Evolutionary conservation across 495 filamentous ascomycete genomes (phyloP), one percentile per base, ranked within the genome.

Genomic region (Haplographium delicatum): DNA sequence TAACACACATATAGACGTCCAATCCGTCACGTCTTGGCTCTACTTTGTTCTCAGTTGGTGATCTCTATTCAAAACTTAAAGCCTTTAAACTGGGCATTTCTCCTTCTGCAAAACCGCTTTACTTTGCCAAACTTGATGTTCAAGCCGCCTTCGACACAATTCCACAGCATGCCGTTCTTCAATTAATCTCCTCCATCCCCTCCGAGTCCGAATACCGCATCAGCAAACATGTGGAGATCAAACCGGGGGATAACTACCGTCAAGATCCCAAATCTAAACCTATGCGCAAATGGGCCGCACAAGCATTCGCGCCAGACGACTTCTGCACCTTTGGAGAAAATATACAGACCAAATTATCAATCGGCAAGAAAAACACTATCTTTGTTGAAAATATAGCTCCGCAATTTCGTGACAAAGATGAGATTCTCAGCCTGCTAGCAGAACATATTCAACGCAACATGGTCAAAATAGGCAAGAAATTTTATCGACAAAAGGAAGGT

Each of bases 61-160:
- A 96, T 23, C 81, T 97, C 37, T 89, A 94, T 62, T 65, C 71
- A n/a, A 79, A 78, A 26, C 65, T 98, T 26, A 87, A 82, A 58
- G 51, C 54, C 1, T 96, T 95, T 67, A 82, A 84, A 55, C 41
- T 62, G 4, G 46, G 44, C 8, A 44, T 72, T 31, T 19, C n/a
- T 7, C n/a, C 8, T 5, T 13, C 34, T 13, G 18, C 22, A 28
- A 54, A 46, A 46, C 45, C 22, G 22, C 60, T 89, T 7, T 96
- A 85, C 62, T 96, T 97, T 58, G 90, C 84, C 33, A 98, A 97
- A 64, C 70, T 95, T 11, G 93, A 98, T 64, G 89, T 96, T 23
- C 75, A 89, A 63, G 79, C 89, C 7, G 95, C 93, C 46, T 98
- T 96, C 63, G 93, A 98, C 62, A 95, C 88, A 0, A 96, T 98